Base-by-base conservation (phyloP, 2,329 filamentous ascomycete genomes). In the Trichoderma lentiforme region DNA sequence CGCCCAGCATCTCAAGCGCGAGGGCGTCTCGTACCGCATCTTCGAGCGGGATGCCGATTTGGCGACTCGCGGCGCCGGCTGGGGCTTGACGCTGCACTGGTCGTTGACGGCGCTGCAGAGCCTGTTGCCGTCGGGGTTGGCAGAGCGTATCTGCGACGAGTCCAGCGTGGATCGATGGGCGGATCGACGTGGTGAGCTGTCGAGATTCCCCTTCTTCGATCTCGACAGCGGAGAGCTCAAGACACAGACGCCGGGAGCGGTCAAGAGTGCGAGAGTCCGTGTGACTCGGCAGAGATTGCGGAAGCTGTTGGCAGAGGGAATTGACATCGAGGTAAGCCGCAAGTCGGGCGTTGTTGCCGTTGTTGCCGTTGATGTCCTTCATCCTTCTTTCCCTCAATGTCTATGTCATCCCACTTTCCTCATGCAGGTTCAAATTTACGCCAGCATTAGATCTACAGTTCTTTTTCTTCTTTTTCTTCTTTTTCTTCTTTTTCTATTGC, bases 21-120 rank as follows among this genome's bases (percentile, higher is more conserved):
- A 76, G n/a, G 74, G 71, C 11, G 76, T 86, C 6, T 77, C 82
- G 5, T 87, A 84, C 75, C 82, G 78, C 32, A 81, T 89, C 65
- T 89, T 87, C 74, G 87, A 89, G 76, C 84, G 86, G n/a, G 84
- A 87, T 74, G 71, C 76, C 6, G 82, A 85, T 53, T 81, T 86
- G 56, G 81, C 79, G 71, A 82, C 82, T 32, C 86, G 84, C 36
- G 86, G 80, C 24, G 81, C 84, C 4, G 89, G 89, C 73, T 91
- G 89, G 90, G 90, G 88, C 3, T 81, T 91, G 71, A 91, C 89
- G 0, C 81, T 91, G 71, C 88, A 91, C 76, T 91, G 89, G 89
- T 87, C 86, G 5, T 82, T 90, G 11, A 82, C 85, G 0, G 83
- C 82, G 1, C 80, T 91, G 53, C 82, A 85, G 58, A 77, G 81